Conservation (phyloP, 148 eudicot species). For the Rhododendron ovatum region DNA sequence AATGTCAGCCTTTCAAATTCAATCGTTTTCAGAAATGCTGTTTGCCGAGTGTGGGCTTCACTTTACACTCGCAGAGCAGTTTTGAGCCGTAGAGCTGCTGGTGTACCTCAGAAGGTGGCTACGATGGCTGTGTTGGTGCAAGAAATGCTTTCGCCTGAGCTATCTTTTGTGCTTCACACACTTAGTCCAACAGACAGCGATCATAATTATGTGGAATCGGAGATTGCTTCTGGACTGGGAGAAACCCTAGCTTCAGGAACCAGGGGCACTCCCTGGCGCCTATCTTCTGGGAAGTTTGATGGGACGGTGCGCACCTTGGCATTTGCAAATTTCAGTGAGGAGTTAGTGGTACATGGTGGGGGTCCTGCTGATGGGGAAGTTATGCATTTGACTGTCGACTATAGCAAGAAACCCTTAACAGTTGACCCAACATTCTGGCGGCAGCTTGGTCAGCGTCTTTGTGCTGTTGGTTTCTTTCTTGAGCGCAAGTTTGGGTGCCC, state of each 20-base stretch:
- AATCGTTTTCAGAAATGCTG: constrained; percentile 50
- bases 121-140: constrained; percentile 82
- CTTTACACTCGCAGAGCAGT: constrained; percentile 92
- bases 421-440: constrained; percentile 56
- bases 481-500: constrained; percentile 81
- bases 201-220: constrained; percentile 59
- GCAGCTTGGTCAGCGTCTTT: constrained; percentile 72
- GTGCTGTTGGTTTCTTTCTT: constrained; percentile 74
- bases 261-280: constrained; percentile 90
- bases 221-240: constrained; percentile 88
- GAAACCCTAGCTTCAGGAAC: constrained; percentile 94
- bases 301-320: constrained; percentile 63
- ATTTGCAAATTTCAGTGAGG: constrained; percentile 91
- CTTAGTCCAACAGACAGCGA: constrained; percentile 72
- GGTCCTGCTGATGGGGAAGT: constrained; percentile 81
- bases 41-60: constrained; percentile 84
- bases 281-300: constrained; percentile 66
- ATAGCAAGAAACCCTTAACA: constrained; percentile 77
- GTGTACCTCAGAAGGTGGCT: constrained; percentile 66
- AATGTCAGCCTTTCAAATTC: constrained; percentile 84
- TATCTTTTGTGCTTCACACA: constrained; percentile 91
- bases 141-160: constrained; percentile 82
- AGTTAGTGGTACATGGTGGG: constrained; percentile 49
- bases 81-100: constrained; percentile 75
- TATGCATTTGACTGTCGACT: constrained; percentile 55